Percentiles rank a stretch among this genome's conserved stretches.
phyloP scores from a whole-genome alignment of 2,329 filamentous ascomycete genomes.

The Fusarium sp. region DNA sequence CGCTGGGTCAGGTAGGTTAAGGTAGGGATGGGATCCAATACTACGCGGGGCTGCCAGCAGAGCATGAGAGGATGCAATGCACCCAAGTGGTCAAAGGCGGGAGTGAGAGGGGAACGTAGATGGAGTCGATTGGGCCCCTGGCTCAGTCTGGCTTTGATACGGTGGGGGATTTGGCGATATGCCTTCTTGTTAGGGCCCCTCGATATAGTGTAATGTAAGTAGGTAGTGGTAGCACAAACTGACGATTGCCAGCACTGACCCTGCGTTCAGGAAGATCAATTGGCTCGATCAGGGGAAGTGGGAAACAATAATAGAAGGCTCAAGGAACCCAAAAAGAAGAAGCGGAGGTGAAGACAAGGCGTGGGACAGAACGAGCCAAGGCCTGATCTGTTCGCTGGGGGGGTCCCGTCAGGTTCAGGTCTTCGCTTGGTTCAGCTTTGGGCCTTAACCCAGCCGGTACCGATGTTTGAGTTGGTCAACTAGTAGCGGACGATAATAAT shows the following conservation, averaged over 20 bases:
- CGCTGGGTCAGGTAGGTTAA: conserved; percentile 20
- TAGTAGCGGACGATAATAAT: conserved; percentile 11
- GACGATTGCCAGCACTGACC: conserved; percentile 22
- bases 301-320: conserved; percentile 33
- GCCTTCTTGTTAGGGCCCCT: background rate
- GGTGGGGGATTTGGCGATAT: conserved; percentile 26
- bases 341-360: conserved; percentile 22
- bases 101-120: conserved; percentile 34
- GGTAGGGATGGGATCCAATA: conserved; percentile 33
- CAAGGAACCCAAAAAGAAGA: conserved; percentile 33
- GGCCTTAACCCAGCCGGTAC: conserved; percentile 25
- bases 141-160: conserved; percentile 19
- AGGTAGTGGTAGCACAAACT: background rate
- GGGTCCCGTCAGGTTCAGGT: conserved; percentile 26
- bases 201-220: conserved; percentile 3
- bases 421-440: conserved; percentile 29
- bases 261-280: conserved; percentile 17
- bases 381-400: conserved; percentile 14
- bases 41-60: conserved; percentile 51
- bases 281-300: conserved; percentile 6
- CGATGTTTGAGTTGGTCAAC: conserved; percentile 19
- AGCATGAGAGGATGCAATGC: conserved; percentile 50
- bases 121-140: conserved; percentile 38
- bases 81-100: conserved; percentile 46
- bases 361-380: conserved; percentile 16